Conservation (phyloP, 2,329 filamentous ascomycete genomes). For the Ophioceras dolichostomum region DNA sequence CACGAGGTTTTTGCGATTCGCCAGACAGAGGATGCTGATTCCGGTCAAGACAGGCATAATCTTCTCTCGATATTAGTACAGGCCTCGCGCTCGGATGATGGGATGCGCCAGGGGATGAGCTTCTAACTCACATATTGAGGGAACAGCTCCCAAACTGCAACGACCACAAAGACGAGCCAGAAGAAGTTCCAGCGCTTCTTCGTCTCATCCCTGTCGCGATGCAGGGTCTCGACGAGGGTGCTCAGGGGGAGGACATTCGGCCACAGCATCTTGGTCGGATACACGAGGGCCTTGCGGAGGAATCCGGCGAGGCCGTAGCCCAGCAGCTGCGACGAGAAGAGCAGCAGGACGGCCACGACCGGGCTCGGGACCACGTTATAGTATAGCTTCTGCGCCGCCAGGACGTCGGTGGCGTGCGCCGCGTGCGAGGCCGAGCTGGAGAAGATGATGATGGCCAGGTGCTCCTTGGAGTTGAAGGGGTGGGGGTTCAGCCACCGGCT, state of each 20-base stretch:
- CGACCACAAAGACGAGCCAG: conserved; percentile 21
- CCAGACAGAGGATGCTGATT: conserved; percentile 30
- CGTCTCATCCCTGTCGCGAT: conserved; percentile 16
- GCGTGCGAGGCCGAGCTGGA: conserved; percentile 9
- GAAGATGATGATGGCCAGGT: conserved; percentile 12
- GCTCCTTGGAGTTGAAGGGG: conserved; percentile 13
- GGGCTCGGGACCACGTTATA: conserved; percentile 26
- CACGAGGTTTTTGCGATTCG: conserved; percentile 24
- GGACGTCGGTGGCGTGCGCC: conserved; percentile 19
- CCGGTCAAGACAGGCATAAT: conserved; percentile 28
- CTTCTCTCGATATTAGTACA: neutral
- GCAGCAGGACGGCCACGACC: conserved; percentile 27
- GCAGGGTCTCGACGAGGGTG: conserved; percentile 13
- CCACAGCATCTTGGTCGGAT: conserved; percentile 34
- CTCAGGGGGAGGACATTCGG: conserved; percentile 16
- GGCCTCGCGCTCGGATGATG: too few species aligned
- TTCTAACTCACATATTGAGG: conserved; percentile 23
- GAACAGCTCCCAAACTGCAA: conserved; percentile 34
- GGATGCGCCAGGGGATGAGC: neutral
- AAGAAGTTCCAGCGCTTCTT: conserved; percentile 27
- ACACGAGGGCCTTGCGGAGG: conserved; percentile 29
- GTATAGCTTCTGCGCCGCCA: conserved; percentile 32
- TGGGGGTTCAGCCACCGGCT: conserved; percentile 16
- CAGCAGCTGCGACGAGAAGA: conserved; percentile 33
- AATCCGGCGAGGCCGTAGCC: conserved; percentile 36